Evolutionary conservation across 768 basidiomycete species (phyloP).

Genomic region (Pleurotus djamor): DNA sequence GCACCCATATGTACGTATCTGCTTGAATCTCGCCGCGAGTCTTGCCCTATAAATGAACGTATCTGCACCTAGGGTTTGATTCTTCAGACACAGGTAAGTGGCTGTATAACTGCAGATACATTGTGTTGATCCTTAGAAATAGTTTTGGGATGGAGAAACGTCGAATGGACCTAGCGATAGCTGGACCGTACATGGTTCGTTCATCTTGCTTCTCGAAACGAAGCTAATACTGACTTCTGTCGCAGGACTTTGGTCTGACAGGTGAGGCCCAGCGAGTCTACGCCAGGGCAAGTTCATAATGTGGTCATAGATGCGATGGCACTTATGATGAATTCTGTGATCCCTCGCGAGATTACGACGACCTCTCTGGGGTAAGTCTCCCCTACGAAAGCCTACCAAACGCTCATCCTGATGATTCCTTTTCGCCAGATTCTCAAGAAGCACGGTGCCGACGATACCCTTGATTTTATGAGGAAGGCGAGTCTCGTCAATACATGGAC

Average conservation of each 20-base stretch:
- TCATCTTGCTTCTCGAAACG: neutral
- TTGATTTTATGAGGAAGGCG: constrained; percentile 55
- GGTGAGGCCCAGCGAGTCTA: constrained; percentile 25
- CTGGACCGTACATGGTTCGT: constrained; percentile 60
- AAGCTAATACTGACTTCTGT: constrained; percentile 1
- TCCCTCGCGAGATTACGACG: constrained; percentile 39
- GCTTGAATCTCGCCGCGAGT: neutral
- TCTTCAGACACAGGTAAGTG: constrained; percentile 17
- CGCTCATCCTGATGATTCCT: neutral
- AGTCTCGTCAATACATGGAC: neutral
- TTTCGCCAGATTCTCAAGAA: constrained; percentile 45
- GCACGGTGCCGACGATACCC: constrained; percentile 58
- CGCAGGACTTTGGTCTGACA: constrained; percentile 52
- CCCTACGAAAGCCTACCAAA: neutral
- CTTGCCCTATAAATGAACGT: neutral
- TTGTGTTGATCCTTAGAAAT: neutral
- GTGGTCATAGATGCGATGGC: constrained; percentile 40
- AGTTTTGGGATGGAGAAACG: constrained; percentile 59
- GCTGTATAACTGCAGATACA: neutral
- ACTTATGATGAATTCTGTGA: constrained; percentile 43
- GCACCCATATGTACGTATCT: constrained; percentile 13
- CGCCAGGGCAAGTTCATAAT: neutral
- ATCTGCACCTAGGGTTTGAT: constrained; percentile 14
- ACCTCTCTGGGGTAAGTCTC: constrained; percentile 34
- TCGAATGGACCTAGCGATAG: constrained; percentile 46